These are phyloP conservation scores for Fonsecaea multimorphosa DNA, from an alignment of 2,329 filamentous ascomycete species.

Conservation along the genomic window DNA sequence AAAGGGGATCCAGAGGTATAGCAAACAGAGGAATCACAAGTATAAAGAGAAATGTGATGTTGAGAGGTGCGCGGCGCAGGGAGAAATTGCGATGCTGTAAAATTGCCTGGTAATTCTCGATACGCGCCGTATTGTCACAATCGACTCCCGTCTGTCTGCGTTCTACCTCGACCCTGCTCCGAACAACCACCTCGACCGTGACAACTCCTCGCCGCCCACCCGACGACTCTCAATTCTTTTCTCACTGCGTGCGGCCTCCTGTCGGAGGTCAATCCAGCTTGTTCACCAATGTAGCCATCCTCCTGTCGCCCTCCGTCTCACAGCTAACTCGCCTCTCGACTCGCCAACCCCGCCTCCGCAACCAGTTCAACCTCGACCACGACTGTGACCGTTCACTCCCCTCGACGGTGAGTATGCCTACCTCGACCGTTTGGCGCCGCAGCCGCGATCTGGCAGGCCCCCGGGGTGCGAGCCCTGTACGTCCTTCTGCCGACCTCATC, in stretches of 20 bases:
- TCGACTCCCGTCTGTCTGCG: slow-evolving; percentile 18
- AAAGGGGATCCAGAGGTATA: background rate
- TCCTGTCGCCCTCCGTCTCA: slow-evolving; percentile 14
- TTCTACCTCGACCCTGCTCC: slow-evolving; percentile 18
- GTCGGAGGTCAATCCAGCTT: slow-evolving; percentile 23
- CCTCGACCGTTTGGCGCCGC: slow-evolving; percentile 38
- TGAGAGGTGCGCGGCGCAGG: background rate
- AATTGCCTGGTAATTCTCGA: background rate
- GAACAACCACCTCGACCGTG: slow-evolving; percentile 20
- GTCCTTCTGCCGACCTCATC: slow-evolving; percentile 31
- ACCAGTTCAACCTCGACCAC: slow-evolving; percentile 2
- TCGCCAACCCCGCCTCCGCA: slow-evolving; percentile 35
- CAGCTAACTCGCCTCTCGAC: slow-evolving; percentile 16
- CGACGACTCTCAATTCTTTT: slow-evolving; percentile 15
- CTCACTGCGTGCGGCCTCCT: slow-evolving; percentile 26
- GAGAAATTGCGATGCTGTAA: background rate
- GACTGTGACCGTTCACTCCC: slow-evolving; percentile 15
- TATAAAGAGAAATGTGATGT: background rate
- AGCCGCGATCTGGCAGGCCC: slow-evolving; percentile 19
- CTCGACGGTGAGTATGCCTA: slow-evolving; percentile 35
- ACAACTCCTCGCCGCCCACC: slow-evolving; percentile 20
- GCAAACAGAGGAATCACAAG: background rate
- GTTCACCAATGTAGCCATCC: slow-evolving; percentile 34
- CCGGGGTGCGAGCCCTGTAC: slow-evolving; percentile 33
- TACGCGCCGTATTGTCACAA: slow-evolving; percentile 3